These are phyloP conservation scores for Cryphonectria japonica DNA, from an alignment of 2,329 filamentous ascomycete genomes.

Conservation along the genomic window DNA sequence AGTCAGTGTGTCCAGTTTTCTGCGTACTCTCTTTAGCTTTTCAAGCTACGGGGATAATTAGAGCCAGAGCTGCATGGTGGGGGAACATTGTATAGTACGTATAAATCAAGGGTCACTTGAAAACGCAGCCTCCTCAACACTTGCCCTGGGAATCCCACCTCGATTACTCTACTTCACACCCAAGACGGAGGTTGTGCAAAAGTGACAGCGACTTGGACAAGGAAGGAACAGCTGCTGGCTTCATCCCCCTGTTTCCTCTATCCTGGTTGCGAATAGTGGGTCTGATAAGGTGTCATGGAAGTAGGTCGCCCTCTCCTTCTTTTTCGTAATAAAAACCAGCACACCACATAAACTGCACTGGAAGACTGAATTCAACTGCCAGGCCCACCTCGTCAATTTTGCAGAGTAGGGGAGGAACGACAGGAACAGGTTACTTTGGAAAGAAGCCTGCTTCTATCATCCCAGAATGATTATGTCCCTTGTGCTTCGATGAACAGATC, in stretches of 20 bases:
- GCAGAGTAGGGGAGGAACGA: no score
- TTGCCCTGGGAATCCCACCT: not conserved
- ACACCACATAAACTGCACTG: not conserved
- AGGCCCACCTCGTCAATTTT: not conserved
- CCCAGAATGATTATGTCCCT: no score
- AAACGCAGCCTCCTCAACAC: not conserved
- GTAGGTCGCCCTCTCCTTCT: not conserved
- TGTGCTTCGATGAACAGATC: not conserved
- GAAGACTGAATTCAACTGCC: not conserved
- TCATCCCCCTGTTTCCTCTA: not conserved
- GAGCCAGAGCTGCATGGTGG: no score
- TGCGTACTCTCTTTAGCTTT: no score
- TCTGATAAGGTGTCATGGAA: not conserved
- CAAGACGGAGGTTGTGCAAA: not conserved
- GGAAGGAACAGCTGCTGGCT: not conserved
- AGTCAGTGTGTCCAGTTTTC: no score
- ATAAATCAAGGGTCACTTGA: no score
- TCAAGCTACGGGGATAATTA: no score
- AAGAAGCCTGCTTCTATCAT: no score
- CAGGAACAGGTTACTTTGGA: no score
- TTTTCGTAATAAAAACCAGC: not conserved
- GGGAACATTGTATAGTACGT: no score
- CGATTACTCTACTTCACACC: not conserved
- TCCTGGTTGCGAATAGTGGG: not conserved
- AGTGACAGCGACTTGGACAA: not conserved